Percentiles rank a stretch among this genome's conserved stretches.
These are phyloP conservation scores for Haplosporangium sp. DNA, from an alignment of 371 early-diverging fungal species.

Conservation along the genomic window DNA sequence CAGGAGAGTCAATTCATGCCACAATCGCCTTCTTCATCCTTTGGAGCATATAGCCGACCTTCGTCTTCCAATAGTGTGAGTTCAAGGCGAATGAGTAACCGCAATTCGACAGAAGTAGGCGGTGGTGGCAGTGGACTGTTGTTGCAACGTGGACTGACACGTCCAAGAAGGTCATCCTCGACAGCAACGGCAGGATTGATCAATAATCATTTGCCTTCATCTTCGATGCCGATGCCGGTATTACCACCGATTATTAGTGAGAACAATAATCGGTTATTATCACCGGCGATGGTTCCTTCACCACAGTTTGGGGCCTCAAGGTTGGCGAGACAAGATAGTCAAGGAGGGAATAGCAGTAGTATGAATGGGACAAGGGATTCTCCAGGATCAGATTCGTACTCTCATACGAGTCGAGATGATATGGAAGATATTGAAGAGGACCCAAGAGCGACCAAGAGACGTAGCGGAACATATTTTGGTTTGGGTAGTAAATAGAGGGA, in stretches of 20 bases:
- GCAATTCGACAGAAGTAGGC: constrained; percentile 40
- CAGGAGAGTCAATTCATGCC: constrained; percentile 48
- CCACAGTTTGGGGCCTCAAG: constrained; percentile 29
- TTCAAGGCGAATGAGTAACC: constrained; percentile 33
- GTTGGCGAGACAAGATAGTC: constrained; percentile 38
- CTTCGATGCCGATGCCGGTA: constrained; percentile 24
- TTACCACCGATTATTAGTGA: constrained; percentile 44
- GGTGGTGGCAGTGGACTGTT: constrained; percentile 21
- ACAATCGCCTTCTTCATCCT: constrained; percentile 32
- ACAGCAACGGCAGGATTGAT: constrained; percentile 31
- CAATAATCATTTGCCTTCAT: constrained; percentile 15
- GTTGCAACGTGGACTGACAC: constrained; percentile 34
- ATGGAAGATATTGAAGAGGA: constrained; percentile 44
- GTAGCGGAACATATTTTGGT: constrained; percentile 43
- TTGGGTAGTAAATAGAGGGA: constrained; percentile 25
- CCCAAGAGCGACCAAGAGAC: constrained; percentile 45
- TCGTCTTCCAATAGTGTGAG: constrained; percentile 20
- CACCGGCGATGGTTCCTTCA: constrained; percentile 37
- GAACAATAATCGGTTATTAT: constrained; percentile 26
- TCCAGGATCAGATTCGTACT: constrained; percentile 46
- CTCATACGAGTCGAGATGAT: constrained; percentile 33
- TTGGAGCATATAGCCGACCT: constrained; percentile 27
- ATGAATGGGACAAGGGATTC: constrained; percentile 32
- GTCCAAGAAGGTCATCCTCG: constrained; percentile 42
- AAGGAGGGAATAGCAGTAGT: constrained; percentile 6